These are phyloP conservation scores for Neofusicoccum sp. DNA, from an alignment of 2,329 filamentous ascomycete species.

Conservation along the genomic window DNA sequence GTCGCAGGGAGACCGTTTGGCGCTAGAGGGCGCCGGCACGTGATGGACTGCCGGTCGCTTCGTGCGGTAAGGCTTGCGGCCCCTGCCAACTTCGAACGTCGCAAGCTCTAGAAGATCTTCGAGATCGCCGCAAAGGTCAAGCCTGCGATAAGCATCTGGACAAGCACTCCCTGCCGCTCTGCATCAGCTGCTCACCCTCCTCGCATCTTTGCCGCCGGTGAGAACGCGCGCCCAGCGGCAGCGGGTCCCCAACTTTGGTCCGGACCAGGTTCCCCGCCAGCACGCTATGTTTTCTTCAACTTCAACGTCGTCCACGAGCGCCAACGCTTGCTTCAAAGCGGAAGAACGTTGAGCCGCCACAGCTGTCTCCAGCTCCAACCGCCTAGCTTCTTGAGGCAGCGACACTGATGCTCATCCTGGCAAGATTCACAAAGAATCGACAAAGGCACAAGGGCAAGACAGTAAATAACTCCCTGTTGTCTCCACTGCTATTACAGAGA, in stretches of 20 bases:
- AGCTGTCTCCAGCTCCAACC: too few species aligned
- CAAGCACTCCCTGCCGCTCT: neutral
- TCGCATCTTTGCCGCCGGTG: too few species aligned
- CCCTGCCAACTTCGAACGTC: neutral
- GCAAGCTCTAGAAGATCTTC: neutral
- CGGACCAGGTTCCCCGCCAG: too few species aligned
- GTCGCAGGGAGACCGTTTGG: neutral
- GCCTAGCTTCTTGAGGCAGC: too few species aligned
- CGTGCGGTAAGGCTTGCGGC: neutral
- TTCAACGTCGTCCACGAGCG: too few species aligned
- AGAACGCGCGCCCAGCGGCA: too few species aligned
- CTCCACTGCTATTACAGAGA: neutral
- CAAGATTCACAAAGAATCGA: too few species aligned
- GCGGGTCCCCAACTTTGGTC: too few species aligned
- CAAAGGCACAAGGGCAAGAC: neutral
- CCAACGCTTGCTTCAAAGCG: neutral
- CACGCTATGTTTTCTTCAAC: too few species aligned
- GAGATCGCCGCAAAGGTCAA: neutral
- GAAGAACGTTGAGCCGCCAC: neutral
- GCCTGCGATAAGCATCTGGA: neutral
- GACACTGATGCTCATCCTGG: too few species aligned
- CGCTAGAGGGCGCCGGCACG: neutral
- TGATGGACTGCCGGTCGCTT: neutral
- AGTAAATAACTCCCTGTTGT: neutral
- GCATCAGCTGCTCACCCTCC: too few species aligned